phyloP scores from a whole-genome alignment of 225 moss, liverwort and hornwort species.

The Physcomitrium patens region DNA sequence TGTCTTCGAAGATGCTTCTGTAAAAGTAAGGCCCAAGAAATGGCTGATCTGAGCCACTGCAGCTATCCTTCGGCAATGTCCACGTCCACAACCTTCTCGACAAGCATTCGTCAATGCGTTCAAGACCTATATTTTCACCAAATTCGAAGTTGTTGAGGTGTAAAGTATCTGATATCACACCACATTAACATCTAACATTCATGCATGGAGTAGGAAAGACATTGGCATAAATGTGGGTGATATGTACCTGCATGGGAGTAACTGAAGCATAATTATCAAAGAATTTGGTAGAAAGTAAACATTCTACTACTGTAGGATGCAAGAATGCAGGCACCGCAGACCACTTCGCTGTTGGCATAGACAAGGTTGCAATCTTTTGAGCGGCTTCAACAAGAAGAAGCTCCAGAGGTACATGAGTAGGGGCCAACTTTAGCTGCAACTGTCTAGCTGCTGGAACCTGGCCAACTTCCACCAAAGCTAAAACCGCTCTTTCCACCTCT shows the following conservation, averaged over 20 bases:
- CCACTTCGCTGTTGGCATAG: constrained; percentile 60
- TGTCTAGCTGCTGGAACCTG: constrained; percentile 89
- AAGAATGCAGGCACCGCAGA: constrained; percentile 63
- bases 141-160: constrained; percentile 2
- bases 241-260: constrained; percentile 65
- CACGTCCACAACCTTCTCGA: constrained; percentile 77
- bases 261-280: constrained; percentile 54
- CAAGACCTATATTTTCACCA: constrained; percentile 53
- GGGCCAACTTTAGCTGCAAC: constrained; percentile 82
- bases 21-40: constrained; percentile 73
- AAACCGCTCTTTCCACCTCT: constrained; percentile 80
- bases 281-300: constrained; percentile 60
- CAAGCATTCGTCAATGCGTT: constrained; percentile 73
- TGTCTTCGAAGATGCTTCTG: constrained; percentile 73
- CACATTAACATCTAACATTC: constrained; percentile 12
- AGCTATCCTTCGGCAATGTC: constrained; percentile 83
- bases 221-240: neutral
- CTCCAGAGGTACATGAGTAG: constrained; percentile 78
- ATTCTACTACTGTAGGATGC: constrained; percentile 58
- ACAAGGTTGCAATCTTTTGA: constrained; percentile 74
- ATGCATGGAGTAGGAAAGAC: neutral
- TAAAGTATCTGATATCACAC: neutral
- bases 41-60: constrained; percentile 84
- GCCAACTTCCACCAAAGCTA: constrained; percentile 94
- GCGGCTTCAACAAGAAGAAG: constrained; percentile 85